phyloP scores from a whole-genome alignment of 805 yeast genomes.

The Torulaspora gathmanii region DNA sequence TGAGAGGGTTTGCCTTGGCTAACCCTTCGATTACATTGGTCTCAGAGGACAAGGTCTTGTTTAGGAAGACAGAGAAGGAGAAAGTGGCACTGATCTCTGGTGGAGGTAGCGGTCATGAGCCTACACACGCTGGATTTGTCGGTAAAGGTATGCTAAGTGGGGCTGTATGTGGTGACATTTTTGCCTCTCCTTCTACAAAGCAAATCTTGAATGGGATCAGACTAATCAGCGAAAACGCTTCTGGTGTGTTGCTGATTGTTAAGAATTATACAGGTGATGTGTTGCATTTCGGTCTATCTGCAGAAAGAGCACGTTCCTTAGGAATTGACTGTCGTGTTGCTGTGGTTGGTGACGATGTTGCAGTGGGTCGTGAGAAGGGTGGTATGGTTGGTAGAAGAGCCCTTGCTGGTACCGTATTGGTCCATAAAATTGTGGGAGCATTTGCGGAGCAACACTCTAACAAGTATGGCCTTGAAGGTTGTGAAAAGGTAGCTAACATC shows the following conservation, averaged over 20 bases:
- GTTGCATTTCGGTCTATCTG: slow-evolving; percentile 86
- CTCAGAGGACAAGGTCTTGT: slow-evolving; percentile 38
- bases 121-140: slow-evolving; percentile 86
- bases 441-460: slow-evolving; percentile 44
- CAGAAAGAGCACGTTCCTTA: slow-evolving; percentile 75
- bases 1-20: slow-evolving; percentile 39
- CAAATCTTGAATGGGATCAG: slow-evolving; percentile 69
- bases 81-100: slow-evolving; percentile 78
- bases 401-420: slow-evolving; percentile 82
- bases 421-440: slow-evolving; percentile 83
- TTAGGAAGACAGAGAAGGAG: slow-evolving; percentile 35
- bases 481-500: slow-evolving; percentile 54
- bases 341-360: slow-evolving; percentile 86
- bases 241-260: slow-evolving; percentile 72
- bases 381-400: slow-evolving; percentile 94
- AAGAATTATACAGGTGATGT: slow-evolving; percentile 96
- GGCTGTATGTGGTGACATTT: slow-evolving; percentile 87
- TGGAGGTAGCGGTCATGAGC: slow-evolving; percentile 97
- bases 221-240: slow-evolving; percentile 32
- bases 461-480: slow-evolving; percentile 46
- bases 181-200: slow-evolving; percentile 92
- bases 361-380: slow-evolving; percentile 86
- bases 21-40: slow-evolving; percentile 38
- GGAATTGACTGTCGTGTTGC: slow-evolving; percentile 71
- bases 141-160: slow-evolving; percentile 79